These are phyloP conservation scores for Leishmania guyanensis DNA, from an alignment of 208 protist species.

Conservation along the genomic window DNA sequence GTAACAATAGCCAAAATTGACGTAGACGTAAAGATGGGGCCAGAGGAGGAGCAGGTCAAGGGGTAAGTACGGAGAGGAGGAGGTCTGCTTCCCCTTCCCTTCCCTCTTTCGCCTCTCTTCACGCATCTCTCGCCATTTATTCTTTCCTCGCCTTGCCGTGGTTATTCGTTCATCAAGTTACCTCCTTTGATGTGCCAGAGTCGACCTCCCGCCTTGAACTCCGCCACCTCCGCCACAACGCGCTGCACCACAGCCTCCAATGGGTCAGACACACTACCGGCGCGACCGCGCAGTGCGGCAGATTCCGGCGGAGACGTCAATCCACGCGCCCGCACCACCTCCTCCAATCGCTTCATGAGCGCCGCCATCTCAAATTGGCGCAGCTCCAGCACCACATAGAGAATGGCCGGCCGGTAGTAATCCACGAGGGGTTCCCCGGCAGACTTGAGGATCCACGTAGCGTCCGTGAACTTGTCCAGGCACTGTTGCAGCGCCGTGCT, in stretches of 20 bases:
- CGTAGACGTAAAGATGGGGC: not conserved
- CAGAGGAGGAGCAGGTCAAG: not conserved
- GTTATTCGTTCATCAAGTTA: slow-evolving; percentile 34
- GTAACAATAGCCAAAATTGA: not conserved
- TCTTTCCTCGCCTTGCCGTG: not conserved
- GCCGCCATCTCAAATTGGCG: slow-evolving; percentile 60
- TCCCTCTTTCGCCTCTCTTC: not conserved
- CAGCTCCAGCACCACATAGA: slow-evolving; percentile 61
- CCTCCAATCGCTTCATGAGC: slow-evolving; percentile 39
- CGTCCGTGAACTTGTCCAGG: slow-evolving; percentile 76
- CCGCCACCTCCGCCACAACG: slow-evolving; percentile 74
- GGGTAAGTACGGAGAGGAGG: not conserved
- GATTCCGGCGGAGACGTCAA: slow-evolving; percentile 20
- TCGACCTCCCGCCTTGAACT: slow-evolving; percentile 63
- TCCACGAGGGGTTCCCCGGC: slow-evolving; percentile 72
- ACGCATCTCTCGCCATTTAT: too few species aligned
- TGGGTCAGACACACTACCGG: not conserved
- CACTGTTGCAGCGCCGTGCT: slow-evolving; percentile 61
- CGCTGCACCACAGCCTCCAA: slow-evolving; percentile 46
- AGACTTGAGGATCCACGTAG: slow-evolving; percentile 80
- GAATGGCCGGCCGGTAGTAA: slow-evolving; percentile 67
- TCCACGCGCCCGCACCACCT: slow-evolving; percentile 17
- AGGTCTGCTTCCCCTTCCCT: not conserved
- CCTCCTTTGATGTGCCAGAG: slow-evolving; percentile 85
- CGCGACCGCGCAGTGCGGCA: slow-evolving; percentile 12